These are phyloP conservation scores for Eremochloa ophiuroides DNA, from an alignment of 176 grass and related monocot genomes.

Conservation along the genomic window DNA sequence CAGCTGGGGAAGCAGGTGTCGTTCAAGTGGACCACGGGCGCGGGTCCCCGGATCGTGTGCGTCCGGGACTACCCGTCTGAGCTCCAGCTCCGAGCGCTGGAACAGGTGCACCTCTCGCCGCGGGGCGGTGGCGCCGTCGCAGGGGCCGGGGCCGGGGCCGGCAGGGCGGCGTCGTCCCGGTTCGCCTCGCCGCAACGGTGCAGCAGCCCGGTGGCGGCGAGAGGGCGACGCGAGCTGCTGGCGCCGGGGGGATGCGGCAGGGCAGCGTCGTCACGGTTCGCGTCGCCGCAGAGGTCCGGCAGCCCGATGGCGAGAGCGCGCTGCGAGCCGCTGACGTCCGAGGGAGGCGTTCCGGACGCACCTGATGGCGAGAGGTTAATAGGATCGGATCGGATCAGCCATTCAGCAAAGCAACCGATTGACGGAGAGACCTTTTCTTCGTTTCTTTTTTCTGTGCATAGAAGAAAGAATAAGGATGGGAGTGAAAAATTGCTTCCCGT, in stretches of 20 bases:
- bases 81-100: conserved; percentile 72
- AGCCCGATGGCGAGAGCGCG: conserved; percentile 46
- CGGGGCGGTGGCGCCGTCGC: conserved; percentile 10
- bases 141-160: background rate
- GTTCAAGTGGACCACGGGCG: conserved; percentile 91
- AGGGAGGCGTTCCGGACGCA: conserved; percentile 43
- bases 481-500: conserved; percentile 5
- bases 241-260: conserved; percentile 46
- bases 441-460: conserved; percentile 9
- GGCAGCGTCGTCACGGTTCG: conserved; percentile 38
- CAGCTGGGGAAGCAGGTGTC: conserved; percentile 78
- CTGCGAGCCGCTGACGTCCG: conserved; percentile 28
- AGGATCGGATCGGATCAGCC: background rate
- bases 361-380: conserved; percentile 34
- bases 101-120: conserved; percentile 74
- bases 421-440: background rate
- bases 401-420: background rate
- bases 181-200: conserved; percentile 43
- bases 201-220: conserved; percentile 34
- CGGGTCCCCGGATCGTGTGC: conserved; percentile 84
- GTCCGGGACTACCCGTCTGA: conserved; percentile 89
- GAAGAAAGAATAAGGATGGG: background rate
- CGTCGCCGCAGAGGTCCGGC: conserved; percentile 38
- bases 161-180: conserved; percentile 27
- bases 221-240: conserved; percentile 41